Evolutionary conservation across 306 rosid species (phyloP).

Genomic region (Mimosa pudica): DNA sequence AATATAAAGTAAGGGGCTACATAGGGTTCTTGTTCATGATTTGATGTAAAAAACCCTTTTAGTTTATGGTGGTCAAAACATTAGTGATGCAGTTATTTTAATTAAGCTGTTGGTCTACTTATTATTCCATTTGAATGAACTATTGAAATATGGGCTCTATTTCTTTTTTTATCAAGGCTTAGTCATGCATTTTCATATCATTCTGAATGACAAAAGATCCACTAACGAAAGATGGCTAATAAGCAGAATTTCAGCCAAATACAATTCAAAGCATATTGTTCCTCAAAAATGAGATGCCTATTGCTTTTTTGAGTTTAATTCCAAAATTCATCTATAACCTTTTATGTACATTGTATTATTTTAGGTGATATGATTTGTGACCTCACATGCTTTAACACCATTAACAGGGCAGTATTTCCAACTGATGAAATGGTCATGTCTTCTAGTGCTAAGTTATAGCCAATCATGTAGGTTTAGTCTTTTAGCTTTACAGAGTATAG

Average conservation of each 20-base stretch:
- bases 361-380: neutral
- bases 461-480: neutral
- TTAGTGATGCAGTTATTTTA: conserved; percentile 5
- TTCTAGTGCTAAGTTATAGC: neutral
- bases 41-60: neutral
- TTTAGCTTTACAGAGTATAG: neutral
- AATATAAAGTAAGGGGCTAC: neutral
- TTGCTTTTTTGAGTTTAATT: neutral
- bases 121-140: neutral
- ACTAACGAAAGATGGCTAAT: no score
- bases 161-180: neutral
- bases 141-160: neutral
- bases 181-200: neutral
- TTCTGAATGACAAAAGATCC: no score
- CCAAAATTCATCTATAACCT: neutral
- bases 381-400: conserved; percentile 7
- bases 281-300: neutral
- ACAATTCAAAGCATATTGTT: neutral
- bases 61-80: neutral
- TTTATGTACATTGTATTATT: neutral
- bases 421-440: neutral
- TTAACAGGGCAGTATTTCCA: neutral
- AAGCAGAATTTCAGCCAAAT: neutral
- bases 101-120: neutral
- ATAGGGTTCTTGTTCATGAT: neutral